A percentile compares a stretch with the other conserved stretches of the same genome.
phyloP scores from a whole-genome alignment of 106 monocot species.

The Dendrobium officinale region DNA sequence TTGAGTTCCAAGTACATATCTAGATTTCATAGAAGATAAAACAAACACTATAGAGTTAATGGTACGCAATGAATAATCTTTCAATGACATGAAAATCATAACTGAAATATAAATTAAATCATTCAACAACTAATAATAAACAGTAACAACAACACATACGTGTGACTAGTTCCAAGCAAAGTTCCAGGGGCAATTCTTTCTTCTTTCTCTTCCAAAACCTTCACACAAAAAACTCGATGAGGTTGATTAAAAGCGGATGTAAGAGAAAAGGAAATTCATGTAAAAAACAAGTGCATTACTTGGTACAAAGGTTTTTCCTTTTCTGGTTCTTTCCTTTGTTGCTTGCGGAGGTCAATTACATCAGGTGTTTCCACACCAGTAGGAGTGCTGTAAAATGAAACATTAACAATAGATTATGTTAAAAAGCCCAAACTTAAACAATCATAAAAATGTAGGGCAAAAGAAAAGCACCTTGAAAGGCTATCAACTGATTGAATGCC shows the following conservation, averaged over 20 bases:
- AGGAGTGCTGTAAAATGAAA: slow-evolving; percentile 55
- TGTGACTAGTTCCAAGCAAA: slow-evolving; percentile 78
- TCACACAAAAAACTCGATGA: slow-evolving; percentile 2
- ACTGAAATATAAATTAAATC: background rate
- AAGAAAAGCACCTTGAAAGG: slow-evolving; percentile 61
- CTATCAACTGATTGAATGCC: slow-evolving; percentile 97
- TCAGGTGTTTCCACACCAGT: slow-evolving; percentile 99
- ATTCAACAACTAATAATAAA: background rate
- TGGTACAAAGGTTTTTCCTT: slow-evolving; percentile 87
- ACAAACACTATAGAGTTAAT: background rate
- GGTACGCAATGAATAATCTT: background rate
- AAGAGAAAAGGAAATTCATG: background rate
- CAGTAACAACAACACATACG: slow-evolving; percentile 36
- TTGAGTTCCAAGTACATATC: slow-evolving; percentile 69
- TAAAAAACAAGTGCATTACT: slow-evolving; percentile 21
- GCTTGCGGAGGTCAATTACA: slow-evolving; percentile 97
- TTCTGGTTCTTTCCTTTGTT: slow-evolving; percentile 96
- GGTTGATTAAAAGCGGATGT: background rate
- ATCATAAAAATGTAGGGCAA: background rate
- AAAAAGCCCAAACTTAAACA: background rate
- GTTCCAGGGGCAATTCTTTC: slow-evolving; percentile 93
- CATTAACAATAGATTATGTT: slow-evolving; percentile 2
- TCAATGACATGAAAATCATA: background rate
- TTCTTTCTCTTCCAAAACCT: slow-evolving; percentile 99
- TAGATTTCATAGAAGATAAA: slow-evolving; percentile 14